Evolutionary conservation across 2,329 filamentous ascomycete species (phyloP).

Genomic region (Sclerotinia subarctica): DNA sequence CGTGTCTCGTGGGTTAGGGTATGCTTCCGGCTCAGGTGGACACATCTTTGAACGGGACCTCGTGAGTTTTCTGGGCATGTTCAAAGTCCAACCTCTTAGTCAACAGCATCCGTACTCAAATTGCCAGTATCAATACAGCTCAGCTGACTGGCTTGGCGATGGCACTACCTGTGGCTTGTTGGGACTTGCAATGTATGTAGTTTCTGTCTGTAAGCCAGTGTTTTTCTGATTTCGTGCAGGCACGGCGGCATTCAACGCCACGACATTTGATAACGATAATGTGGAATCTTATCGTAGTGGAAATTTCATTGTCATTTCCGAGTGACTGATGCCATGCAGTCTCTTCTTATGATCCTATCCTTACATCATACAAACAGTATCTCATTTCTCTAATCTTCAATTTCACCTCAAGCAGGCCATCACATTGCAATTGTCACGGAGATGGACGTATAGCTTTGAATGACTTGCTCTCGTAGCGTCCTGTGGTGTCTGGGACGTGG

Average conservation of each 20-base stretch:
- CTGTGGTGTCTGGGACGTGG: constrained; percentile 16
- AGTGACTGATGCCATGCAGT: constrained; percentile 15
- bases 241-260: constrained; percentile 17
- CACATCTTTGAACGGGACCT: constrained; percentile 47
- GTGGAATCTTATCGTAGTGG: constrained; percentile 6
- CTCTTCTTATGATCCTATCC: constrained; percentile 47
- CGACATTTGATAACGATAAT: constrained; percentile 17
- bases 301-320: background rate
- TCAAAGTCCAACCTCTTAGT: background rate
- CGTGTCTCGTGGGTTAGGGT: constrained; percentile 26
- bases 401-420: constrained; percentile 41
- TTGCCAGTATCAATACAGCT: constrained; percentile 46
- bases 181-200: constrained; percentile 45
- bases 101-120: constrained; percentile 38
- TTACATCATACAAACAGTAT: constrained; percentile 46
- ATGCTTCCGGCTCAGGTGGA: constrained; percentile 32
- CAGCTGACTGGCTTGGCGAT: constrained; percentile 45
- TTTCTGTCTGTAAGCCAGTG: background rate
- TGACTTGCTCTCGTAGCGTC: constrained; percentile 44
- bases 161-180: constrained; percentile 47
- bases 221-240: background rate
- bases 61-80: constrained; percentile 27
- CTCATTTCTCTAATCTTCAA: constrained; percentile 47
- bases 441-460: constrained; percentile 49
- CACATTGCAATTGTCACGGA: constrained; percentile 33